Evolutionary conservation across 2,329 filamentous ascomycete species (phyloP).

Genomic region (Achaetomium macrosporum): DNA sequence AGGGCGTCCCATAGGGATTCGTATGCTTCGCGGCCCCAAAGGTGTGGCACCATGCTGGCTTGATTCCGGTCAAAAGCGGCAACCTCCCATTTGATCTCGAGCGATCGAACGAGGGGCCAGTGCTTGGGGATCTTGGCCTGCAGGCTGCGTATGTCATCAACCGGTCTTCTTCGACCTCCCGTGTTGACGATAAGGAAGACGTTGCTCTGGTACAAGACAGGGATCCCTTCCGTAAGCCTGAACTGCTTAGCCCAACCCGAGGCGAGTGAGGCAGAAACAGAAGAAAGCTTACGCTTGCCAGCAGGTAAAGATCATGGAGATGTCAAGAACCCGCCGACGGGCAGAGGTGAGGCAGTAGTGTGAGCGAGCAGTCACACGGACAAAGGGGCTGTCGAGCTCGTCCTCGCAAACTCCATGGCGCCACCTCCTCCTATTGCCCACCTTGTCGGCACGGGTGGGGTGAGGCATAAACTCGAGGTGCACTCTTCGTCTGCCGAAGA

Average conservation of each 20-base stretch:
- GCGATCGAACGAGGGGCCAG: constrained; percentile 13
- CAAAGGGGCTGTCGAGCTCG: not conserved
- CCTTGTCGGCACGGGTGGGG: constrained; percentile 12
- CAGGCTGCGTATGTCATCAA: constrained; percentile 17
- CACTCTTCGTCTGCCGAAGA: constrained; percentile 12
- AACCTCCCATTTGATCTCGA: constrained; percentile 18
- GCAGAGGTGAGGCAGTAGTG: constrained; percentile 13
- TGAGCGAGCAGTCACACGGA: not conserved
- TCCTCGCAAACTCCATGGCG: constrained; percentile 16
- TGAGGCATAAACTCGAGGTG: constrained; percentile 18
- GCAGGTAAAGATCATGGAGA: constrained; percentile 16
- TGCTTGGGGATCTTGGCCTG: constrained; percentile 17
- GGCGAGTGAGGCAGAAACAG: not conserved
- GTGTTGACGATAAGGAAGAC: constrained; percentile 15
- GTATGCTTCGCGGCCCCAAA: constrained; percentile 13
- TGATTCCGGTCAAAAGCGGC: constrained; percentile 11
- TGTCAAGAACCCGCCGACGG: constrained; percentile 12
- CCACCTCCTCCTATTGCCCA: constrained; percentile 14
- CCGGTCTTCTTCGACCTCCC: constrained; percentile 4
- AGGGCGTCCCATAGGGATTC: constrained; percentile 19
- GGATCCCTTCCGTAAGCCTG: constrained; percentile 13
- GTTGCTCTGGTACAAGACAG: constrained; percentile 17
- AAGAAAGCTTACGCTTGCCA: constrained; percentile 13
- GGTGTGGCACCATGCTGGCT: constrained; percentile 13
- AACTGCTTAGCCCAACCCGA: not conserved